Percentiles rank a stretch among this genome's conserved stretches.
These are phyloP conservation scores for Monosporascus sp. DNA, from an alignment of 2,329 filamentous ascomycete genomes.

Conservation along the genomic window DNA sequence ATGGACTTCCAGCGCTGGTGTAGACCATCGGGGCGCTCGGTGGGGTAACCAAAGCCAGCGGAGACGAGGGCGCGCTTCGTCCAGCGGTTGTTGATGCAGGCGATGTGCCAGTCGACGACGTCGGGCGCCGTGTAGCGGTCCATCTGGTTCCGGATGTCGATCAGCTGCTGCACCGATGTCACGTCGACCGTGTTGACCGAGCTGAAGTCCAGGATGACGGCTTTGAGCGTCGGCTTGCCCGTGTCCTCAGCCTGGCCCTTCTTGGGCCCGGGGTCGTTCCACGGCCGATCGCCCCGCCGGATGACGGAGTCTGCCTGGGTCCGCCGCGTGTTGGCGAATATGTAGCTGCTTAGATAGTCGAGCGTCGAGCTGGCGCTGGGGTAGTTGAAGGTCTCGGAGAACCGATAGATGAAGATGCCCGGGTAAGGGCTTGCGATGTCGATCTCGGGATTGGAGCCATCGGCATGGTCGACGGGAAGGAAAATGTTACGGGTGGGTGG, in stretches of 20 bases:
- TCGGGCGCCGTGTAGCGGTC: conserved; percentile 78
- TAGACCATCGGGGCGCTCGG: conserved; percentile 42
- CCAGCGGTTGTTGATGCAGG: conserved; percentile 91
- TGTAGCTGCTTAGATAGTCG: conserved; percentile 66
- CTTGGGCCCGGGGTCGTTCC: conserved; percentile 85
- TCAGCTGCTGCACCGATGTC: conserved; percentile 85
- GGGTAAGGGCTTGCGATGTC: conserved; percentile 78
- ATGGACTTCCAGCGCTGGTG: conserved; percentile 85
- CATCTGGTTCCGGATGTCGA: conserved; percentile 91
- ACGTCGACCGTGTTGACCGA: conserved; percentile 92
- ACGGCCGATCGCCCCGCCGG: conserved; percentile 73
- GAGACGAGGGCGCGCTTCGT: conserved; percentile 84
- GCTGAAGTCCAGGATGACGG: conserved; percentile 90
- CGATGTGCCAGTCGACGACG: conserved; percentile 89
- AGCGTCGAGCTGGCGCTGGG: conserved; percentile 88
- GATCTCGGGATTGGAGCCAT: conserved; percentile 84
- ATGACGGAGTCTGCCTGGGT: conserved; percentile 65
- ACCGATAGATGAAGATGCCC: conserved; percentile 92
- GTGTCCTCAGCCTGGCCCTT: conserved; percentile 39
- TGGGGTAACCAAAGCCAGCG: conserved; percentile 84
- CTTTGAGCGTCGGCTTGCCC: conserved; percentile 66
- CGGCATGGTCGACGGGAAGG: conserved; percentile 78
- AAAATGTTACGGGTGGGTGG: conserved; percentile 65
- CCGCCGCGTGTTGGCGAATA: conserved; percentile 68
- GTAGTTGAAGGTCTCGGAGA: conserved; percentile 93